Percentiles rank a stretch among this genome's conserved stretches.
These are phyloP conservation scores for Takakia lepidozioides DNA, from an alignment of 225 moss, liverwort and hornwort genomes.

Conservation along the genomic window DNA sequence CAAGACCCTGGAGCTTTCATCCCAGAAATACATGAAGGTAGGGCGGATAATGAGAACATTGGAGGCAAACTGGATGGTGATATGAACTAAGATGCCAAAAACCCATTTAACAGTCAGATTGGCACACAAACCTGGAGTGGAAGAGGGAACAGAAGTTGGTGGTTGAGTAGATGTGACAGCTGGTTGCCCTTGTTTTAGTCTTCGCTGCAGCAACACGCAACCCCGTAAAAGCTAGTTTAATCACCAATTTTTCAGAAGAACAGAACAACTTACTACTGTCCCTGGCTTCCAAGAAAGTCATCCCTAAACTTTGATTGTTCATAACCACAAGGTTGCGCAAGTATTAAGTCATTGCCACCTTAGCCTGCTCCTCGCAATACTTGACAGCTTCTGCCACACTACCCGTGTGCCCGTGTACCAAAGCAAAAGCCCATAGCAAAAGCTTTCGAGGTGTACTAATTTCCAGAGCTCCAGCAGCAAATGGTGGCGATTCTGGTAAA, in stretches of 20 bases:
- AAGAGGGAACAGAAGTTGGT: slow-evolving; percentile 13
- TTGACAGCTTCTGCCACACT: slow-evolving; percentile 83
- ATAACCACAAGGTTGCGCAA: slow-evolving; percentile 5
- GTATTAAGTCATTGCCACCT: no score
- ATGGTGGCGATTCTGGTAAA: slow-evolving; percentile 24
- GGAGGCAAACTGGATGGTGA: slow-evolving; percentile 2
- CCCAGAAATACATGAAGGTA: background rate
- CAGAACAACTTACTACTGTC: no score
- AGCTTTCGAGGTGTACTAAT: slow-evolving; percentile 86
- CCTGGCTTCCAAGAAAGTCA: background rate
- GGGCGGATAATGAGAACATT: background rate
- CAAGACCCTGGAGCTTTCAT: no score
- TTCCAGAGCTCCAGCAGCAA: slow-evolving; percentile 57
- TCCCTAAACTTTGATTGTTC: background rate
- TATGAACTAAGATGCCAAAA: background rate
- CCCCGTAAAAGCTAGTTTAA: no score
- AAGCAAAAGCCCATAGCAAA: slow-evolving; percentile 86
- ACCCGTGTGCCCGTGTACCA: slow-evolving; percentile 76
- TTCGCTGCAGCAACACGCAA: slow-evolving; percentile 37
- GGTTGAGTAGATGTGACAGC: slow-evolving; percentile 18
- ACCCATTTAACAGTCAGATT: background rate
- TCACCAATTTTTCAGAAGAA: no score
- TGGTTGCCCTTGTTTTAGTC: slow-evolving; percentile 40
- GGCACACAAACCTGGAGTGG: slow-evolving; percentile 26
- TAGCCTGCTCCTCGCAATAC: slow-evolving; percentile 94